Percentiles rank a stretch among this genome's conserved stretches.
Conservation (phyloP, 305 asterid genomes). For the Fraxinus ornus region DNA sequence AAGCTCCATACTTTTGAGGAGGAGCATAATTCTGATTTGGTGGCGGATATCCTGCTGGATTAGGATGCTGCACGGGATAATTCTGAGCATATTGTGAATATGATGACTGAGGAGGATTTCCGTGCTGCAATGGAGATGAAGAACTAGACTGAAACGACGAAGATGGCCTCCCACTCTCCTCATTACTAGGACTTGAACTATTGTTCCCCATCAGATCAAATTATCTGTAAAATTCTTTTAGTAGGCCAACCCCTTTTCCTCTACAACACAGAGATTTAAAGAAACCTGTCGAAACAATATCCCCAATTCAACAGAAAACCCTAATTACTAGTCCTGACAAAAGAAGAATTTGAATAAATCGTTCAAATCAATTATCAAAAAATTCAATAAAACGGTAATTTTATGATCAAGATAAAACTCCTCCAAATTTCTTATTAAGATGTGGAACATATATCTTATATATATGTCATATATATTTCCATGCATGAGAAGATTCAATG, state of each 20-base stretch:
- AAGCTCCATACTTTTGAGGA: conserved; percentile 27
- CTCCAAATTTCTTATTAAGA: neutral
- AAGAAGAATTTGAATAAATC: neutral
- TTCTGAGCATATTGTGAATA: conserved; percentile 51
- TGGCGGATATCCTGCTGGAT: conserved; percentile 46
- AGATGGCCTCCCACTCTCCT: conserved; percentile 51
- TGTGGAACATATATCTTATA: neutral
- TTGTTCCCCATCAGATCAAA: conserved; percentile 69
- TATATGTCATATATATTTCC: neutral
- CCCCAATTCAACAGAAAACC: conserved; percentile 15
- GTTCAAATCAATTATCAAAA: neutral
- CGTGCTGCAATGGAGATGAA: conserved; percentile 49
- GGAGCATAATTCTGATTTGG: conserved; percentile 30
- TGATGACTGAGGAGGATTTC: conserved; percentile 47
- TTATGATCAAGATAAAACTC: neutral
- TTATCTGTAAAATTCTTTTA: conserved; percentile 19
- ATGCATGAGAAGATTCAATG: conserved; percentile 30
- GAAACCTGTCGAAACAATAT: conserved; percentile 30
- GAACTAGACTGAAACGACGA: conserved; percentile 44
- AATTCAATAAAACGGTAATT: neutral
- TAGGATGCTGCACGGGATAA: conserved; percentile 43
- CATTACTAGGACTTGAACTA: conserved; percentile 56
- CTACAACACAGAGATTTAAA: conserved; percentile 15
- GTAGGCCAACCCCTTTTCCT: conserved; percentile 3
- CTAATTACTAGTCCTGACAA: neutral